phyloP scores from a whole-genome alignment of 1,139 yeast genomes.

The Saccharomycopsis hybrid region DNA sequence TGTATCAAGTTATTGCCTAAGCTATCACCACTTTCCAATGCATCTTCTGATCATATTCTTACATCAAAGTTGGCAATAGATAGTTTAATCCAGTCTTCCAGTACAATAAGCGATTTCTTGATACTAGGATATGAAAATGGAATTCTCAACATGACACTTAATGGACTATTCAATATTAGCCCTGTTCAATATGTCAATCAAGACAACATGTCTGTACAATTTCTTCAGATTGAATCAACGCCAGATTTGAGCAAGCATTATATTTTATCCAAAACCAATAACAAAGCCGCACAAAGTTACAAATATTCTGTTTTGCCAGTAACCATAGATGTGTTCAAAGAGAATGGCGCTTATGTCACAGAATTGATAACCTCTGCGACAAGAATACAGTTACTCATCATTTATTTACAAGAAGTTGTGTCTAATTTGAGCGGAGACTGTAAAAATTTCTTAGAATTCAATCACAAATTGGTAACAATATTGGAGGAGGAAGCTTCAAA shows the following conservation, averaged over 20 bases:
- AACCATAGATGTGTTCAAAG: background rate
- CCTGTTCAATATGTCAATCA: background rate
- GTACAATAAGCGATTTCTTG: slow-evolving; percentile 29
- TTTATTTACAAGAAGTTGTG: slow-evolving; percentile 26
- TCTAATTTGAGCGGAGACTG: slow-evolving; percentile 31
- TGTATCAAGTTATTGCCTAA: slow-evolving; percentile 32
- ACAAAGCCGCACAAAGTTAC: slow-evolving; percentile 23
- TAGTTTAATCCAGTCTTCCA: slow-evolving; percentile 26
- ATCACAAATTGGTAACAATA: slow-evolving; percentile 1
- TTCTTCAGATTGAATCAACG: slow-evolving; percentile 1
- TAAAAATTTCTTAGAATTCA: slow-evolving; percentile 20
- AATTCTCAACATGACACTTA: slow-evolving; percentile 27
- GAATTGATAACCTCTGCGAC: slow-evolving; percentile 21
- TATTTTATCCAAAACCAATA: slow-evolving; percentile 19
- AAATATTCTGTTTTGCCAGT: slow-evolving; percentile 12
- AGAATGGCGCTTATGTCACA: slow-evolving; percentile 17
- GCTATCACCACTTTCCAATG: slow-evolving; percentile 31
- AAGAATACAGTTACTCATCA: slow-evolving; percentile 24
- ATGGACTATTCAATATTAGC: slow-evolving; percentile 29
- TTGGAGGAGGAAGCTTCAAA: slow-evolving; percentile 7
- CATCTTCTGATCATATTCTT: slow-evolving; percentile 23
- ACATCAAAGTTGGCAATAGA: slow-evolving; percentile 28
- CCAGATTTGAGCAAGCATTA: background rate
- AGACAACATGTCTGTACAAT: background rate
- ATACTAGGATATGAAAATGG: slow-evolving; percentile 28